Conservation (phyloP, 495 filamentous ascomycete genomes). For the Hypoxylon fragiforme region DNA sequence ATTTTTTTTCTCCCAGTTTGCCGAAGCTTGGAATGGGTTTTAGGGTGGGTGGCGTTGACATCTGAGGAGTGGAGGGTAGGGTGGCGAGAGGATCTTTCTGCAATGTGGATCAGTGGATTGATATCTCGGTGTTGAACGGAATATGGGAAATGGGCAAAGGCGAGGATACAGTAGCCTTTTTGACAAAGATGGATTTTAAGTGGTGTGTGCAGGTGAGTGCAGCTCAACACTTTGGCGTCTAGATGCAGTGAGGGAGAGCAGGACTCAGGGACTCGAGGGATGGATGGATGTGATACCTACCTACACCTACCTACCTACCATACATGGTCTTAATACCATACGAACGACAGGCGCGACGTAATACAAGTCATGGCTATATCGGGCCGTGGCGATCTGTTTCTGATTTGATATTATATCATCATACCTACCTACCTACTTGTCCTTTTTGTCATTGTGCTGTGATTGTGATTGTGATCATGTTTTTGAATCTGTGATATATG, state of each 20-base stretch:
- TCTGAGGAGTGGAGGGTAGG: not conserved
- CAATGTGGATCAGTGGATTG: not conserved
- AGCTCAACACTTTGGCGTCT: not conserved
- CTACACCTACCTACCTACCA: no score
- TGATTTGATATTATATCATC: not conserved
- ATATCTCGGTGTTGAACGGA: not conserved
- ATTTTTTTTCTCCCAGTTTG: constrained; percentile 1
- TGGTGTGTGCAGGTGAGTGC: no score
- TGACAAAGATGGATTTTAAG: not conserved
- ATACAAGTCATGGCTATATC: constrained; percentile 6
- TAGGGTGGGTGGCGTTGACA: not conserved
- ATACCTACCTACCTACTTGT: no score
- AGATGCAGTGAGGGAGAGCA: not conserved
- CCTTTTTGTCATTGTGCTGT: not conserved
- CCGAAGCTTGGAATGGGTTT: not conserved
- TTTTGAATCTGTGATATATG: no score
- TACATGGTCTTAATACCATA: constrained; percentile 5
- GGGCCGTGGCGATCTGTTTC: not conserved
- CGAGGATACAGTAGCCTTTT: not conserved
- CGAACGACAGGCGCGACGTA: not conserved
- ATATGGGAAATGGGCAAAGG: not conserved
- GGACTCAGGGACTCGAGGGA: no score
- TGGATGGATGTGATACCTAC: no score
- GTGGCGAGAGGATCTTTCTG: not conserved
- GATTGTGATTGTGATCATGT: no score